Percentiles rank a stretch among this genome's conserved stretches.
phyloP scores from a whole-genome alignment of 1,284 basidiomycete species.

The Malassezia caprae region DNA sequence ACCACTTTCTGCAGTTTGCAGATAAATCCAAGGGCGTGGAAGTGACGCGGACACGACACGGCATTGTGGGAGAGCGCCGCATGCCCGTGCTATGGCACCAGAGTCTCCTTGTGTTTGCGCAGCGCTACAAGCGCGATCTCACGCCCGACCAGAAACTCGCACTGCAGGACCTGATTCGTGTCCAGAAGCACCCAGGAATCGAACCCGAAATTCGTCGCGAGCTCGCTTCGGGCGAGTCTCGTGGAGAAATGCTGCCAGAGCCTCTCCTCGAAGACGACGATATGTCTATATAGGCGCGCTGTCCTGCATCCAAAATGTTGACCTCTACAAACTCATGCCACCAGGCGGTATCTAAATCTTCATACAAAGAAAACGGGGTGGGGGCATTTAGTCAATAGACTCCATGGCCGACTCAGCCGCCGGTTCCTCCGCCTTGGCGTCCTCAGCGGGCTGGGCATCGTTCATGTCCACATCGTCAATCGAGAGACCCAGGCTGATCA shows the following conservation, averaged over 20 bases:
- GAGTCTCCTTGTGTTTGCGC: slow-evolving; percentile 82
- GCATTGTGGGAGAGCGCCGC: slow-evolving; percentile 27
- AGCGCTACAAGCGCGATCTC: slow-evolving; percentile 93
- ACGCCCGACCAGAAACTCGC: slow-evolving; percentile 97
- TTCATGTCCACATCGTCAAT: slow-evolving; percentile 50
- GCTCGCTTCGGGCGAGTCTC: slow-evolving; percentile 53
- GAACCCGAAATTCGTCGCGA: slow-evolving; percentile 82
- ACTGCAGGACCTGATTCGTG: slow-evolving; percentile 80
- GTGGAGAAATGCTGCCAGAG: slow-evolving; percentile 50
- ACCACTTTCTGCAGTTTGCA: slow-evolving; percentile 92
- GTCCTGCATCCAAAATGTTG: slow-evolving; percentile 3
- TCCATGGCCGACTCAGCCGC: slow-evolving; percentile 47
- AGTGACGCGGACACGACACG: slow-evolving; percentile 21
- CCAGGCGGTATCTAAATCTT: slow-evolving; percentile 1
- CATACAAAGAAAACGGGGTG: neutral
- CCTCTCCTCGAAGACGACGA: slow-evolving; percentile 36
- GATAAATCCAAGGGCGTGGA: slow-evolving; percentile 43
- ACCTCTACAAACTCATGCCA: neutral
- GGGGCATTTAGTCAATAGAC: slow-evolving; percentile 41
- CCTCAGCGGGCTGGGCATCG: slow-evolving; percentile 19
- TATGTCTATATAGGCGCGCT: slow-evolving; percentile 13
- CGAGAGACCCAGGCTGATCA: slow-evolving; percentile 66
- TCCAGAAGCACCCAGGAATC: slow-evolving; percentile 78
- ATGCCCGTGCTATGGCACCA: slow-evolving; percentile 95
- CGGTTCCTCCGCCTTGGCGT: slow-evolving; percentile 30